phyloP scores from a whole-genome alignment of 108 stramenopile genomes.

The Fragilaria radians region DNA sequence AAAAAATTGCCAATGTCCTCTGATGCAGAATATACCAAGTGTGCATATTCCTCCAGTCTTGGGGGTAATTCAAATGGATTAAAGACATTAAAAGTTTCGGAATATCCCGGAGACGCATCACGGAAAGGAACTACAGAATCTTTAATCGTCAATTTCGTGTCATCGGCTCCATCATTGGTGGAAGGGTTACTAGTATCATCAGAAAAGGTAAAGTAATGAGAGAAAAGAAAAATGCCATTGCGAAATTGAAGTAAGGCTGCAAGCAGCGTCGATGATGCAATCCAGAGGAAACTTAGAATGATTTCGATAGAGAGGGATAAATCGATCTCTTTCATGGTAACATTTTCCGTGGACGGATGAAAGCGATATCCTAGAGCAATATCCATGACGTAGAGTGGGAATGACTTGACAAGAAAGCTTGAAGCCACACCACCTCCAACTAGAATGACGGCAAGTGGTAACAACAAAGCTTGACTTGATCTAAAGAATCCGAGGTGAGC shows the following conservation, averaged over 20 bases:
- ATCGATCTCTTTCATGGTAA: neutral
- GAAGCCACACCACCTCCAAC: constrained; percentile 47
- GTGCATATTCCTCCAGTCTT: constrained; percentile 84
- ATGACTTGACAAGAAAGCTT: constrained; percentile 39
- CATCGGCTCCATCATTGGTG: neutral
- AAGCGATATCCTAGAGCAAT: constrained; percentile 36
- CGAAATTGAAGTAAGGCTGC: constrained; percentile 45
- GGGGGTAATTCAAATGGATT: constrained; percentile 87
- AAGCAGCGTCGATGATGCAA: constrained; percentile 43
- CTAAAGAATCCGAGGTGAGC: neutral
- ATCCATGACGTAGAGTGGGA: constrained; percentile 29
- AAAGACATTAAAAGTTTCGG: constrained; percentile 83
- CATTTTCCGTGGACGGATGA: constrained; percentile 13
- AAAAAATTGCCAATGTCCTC: constrained; percentile 92
- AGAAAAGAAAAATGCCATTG: constrained; percentile 28
- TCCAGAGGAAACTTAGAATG: constrained; percentile 38
- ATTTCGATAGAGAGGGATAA: constrained; percentile 9
- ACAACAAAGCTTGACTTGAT: constrained; percentile 10
- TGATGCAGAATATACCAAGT: constrained; percentile 89
- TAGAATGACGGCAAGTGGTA: constrained; percentile 47
- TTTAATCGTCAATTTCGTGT: constrained; percentile 5
- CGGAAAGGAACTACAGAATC: constrained; percentile 4
- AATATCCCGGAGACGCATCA: constrained; percentile 26
- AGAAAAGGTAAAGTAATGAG: neutral
- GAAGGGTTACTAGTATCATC: neutral